Evolutionary conservation across 495 filamentous ascomycete species (phyloP).

Genomic region (Penicillium longicatenatum): DNA sequence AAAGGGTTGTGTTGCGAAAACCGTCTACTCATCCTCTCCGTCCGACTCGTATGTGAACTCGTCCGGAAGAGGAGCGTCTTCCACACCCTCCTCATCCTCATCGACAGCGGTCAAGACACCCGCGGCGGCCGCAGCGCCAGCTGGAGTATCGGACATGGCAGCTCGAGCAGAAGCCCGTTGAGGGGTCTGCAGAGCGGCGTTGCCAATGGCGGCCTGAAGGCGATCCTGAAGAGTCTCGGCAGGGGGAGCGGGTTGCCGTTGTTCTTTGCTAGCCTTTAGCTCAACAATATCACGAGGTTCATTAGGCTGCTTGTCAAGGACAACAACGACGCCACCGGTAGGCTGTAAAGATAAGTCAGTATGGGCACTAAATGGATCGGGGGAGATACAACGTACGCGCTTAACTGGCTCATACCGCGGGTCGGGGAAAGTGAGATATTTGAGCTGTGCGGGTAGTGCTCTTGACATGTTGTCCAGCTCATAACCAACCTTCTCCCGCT

Average conservation of each 20-base stretch:
- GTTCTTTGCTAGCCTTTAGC: constrained; percentile 80
- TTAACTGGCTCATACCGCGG: constrained; percentile 93
- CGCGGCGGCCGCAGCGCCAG: constrained; percentile 72
- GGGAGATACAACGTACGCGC: constrained; percentile 61
- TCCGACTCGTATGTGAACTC: constrained; percentile 89
- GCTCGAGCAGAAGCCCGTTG: constrained; percentile 39
- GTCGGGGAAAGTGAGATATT: constrained; percentile 87
- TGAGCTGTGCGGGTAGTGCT: constrained; percentile 89
- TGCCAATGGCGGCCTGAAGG: constrained; percentile 42
- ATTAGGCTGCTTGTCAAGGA: constrained; percentile 80
- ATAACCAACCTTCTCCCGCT: constrained; percentile 96
- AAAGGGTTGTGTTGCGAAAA: constrained; percentile 19
- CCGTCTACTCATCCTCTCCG: constrained; percentile 59
- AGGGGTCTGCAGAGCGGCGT: constrained; percentile 40
- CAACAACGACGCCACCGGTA: constrained; percentile 88
- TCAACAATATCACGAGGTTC: constrained; percentile 80
- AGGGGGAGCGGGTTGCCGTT: constrained; percentile 59
- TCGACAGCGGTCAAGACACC: constrained; percentile 81
- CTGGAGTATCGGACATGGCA: constrained; percentile 25
- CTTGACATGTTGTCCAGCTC: constrained; percentile 96
- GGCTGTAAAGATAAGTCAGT: constrained; percentile 63
- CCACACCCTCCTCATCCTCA: constrained; percentile 79
- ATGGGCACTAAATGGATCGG: constrained; percentile 7
- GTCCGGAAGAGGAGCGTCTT: constrained; percentile 76
- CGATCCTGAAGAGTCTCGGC: constrained; percentile 49